Evolutionary conservation across 768 basidiomycete genomes (phyloP), one percentile per base, ranked within the genome.

Genomic region (Tulasnella sp.): DNA sequence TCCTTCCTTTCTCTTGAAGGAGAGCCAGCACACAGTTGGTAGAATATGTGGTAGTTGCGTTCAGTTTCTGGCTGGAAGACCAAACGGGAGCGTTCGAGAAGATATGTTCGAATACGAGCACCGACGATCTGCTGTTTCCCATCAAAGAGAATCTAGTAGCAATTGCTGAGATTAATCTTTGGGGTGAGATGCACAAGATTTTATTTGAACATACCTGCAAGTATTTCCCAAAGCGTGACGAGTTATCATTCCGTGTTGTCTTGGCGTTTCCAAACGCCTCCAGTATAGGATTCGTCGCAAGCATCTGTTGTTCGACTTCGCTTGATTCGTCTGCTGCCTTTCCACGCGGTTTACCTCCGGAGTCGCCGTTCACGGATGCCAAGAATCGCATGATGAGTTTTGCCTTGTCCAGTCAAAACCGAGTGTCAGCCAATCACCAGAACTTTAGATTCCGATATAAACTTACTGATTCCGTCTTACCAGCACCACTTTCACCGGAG

Each of bases 341-440:
- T 8, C 83, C 80, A 69, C 78, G 87, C 3, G 65, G 75, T 68
- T 70, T 83, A 25, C 69, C 65, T 74, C 77, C 62, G 78, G 70
- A 77, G 29, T 84, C 77, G 63, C 93, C 92, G 64, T 98, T 96
- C 46, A 99, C 92, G 1, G 94, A 97, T 11, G 96, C 96, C 65
- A 99, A 85, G 72, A 97, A 99, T 60, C 96, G 84, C 84, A 99
- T 94, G 71, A 99, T 99, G 75, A 92, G 92, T 75, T 99, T 98
- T 53, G 96, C 88, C 86, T 90, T 66, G n/a, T 49, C 63, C 34
- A 38, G 34, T 38, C 34, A 51, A 21, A 19, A 34, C 29, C 12
- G 11, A 8, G 25, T 30, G 49, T 38, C n/a, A 48, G 15, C 19
- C 25, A 48, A 53, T 21, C 44, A 2, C 15, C n/a, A 46, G 15